Percentiles rank a stretch among this genome's conserved stretches.
Conservation (phyloP, 1,284 basidiomycete species). For the Mycena citricolor region DNA sequence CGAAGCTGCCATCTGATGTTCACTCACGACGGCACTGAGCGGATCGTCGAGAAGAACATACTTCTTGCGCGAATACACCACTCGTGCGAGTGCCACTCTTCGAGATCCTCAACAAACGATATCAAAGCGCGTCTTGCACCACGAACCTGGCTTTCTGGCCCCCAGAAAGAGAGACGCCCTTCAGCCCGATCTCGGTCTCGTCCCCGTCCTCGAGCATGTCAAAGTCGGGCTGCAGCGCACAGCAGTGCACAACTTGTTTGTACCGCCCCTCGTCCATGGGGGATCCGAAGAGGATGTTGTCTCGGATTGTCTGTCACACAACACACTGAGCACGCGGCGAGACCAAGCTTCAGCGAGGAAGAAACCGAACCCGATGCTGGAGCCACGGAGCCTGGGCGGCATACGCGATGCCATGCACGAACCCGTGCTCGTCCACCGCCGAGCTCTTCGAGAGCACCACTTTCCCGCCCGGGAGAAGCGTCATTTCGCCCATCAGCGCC, state of each 20-base stretch:
- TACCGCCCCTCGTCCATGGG: constrained; percentile 56
- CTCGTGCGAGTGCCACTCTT: constrained; percentile 60
- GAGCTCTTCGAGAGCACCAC: constrained; percentile 65
- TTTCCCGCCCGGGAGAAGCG: constrained; percentile 39
- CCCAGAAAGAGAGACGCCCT: constrained; percentile 26
- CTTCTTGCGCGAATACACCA: constrained; percentile 64
- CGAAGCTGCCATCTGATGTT: too few relatives aligned
- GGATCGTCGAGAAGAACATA: constrained; percentile 73
- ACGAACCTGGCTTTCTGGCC: constrained; percentile 39
- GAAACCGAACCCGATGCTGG: constrained; percentile 27
- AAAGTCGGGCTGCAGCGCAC: constrained; percentile 63
- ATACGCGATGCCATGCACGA: constrained; percentile 79
- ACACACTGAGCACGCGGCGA: not conserved
- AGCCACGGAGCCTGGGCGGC: constrained; percentile 69
- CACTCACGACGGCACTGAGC: constrained; percentile 62
- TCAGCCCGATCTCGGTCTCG: constrained; percentile 37
- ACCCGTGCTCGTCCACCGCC: constrained; percentile 58
- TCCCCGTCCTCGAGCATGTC: constrained; percentile 64
- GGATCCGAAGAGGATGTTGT: constrained; percentile 61
- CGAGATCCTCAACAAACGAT: constrained; percentile 28
- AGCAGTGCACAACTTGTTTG: constrained; percentile 51
- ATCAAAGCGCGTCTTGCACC: not conserved
- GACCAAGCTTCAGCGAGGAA: constrained; percentile 37
- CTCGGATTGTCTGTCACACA: constrained; percentile 36
- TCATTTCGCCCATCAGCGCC: not conserved